These are phyloP conservation scores for Lecanicillium sp. DNA, from an alignment of 2,329 filamentous ascomycete species.

Conservation along the genomic window DNA sequence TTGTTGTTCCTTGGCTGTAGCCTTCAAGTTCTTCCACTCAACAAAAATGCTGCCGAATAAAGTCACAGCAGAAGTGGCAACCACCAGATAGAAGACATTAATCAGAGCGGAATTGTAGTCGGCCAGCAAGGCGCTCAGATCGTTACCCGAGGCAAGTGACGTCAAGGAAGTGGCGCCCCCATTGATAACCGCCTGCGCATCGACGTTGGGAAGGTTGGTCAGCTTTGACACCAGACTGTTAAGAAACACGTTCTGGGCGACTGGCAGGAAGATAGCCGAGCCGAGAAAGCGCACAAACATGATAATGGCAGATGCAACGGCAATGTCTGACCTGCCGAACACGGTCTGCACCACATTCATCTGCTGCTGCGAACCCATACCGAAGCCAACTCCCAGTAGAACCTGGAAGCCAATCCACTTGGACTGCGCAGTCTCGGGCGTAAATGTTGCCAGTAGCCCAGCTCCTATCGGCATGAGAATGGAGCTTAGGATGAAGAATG, in stretches of 20 bases:
- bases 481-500: slow-evolving; percentile 22
- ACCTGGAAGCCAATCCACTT: slow-evolving; percentile 35
- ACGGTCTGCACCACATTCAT: slow-evolving; percentile 33
- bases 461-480: slow-evolving; percentile 21
- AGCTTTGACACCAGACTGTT: slow-evolving; percentile 33
- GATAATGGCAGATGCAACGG: slow-evolving; percentile 29
- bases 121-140: slow-evolving; percentile 17
- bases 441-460: slow-evolving; percentile 29
- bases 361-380: slow-evolving; percentile 30
- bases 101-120: slow-evolving; percentile 30
- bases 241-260: slow-evolving; percentile 39
- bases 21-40: slow-evolving; percentile 45
- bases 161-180: slow-evolving; percentile 23
- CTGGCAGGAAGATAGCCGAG: slow-evolving; percentile 34
- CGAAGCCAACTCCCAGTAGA: slow-evolving; percentile 29
- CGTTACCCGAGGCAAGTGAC: slow-evolving; percentile 12
- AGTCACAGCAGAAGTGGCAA: slow-evolving; percentile 30
- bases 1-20: neutral
- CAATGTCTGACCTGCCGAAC: slow-evolving; percentile 29
- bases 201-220: slow-evolving; percentile 19
- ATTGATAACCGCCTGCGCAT: slow-evolving; percentile 17
- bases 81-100: slow-evolving; percentile 26
- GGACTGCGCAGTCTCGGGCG: slow-evolving; percentile 14
- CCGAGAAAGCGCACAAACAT: slow-evolving; percentile 29
- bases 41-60: slow-evolving; percentile 29